Percentiles rank a stretch among this genome's conserved stretches.
Evolutionary conservation across 1,139 yeast species (phyloP).

Genomic region (Diutina neorugosa): DNA sequence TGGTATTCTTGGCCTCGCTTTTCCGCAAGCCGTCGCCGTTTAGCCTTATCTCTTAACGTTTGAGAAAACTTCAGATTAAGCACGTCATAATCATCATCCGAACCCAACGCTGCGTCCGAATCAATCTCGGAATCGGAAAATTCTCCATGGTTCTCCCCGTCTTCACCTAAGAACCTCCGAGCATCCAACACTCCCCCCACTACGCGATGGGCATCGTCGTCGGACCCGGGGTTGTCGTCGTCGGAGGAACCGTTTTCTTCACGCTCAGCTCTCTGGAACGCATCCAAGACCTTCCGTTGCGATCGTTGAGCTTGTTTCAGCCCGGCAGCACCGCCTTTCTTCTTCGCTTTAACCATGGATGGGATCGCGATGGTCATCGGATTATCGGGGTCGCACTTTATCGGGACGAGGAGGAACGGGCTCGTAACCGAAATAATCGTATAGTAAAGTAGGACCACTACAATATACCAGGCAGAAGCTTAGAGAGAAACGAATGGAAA

Average conservation of each 20-base stretch:
- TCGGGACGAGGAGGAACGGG: too few relatives aligned
- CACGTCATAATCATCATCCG: constrained; percentile 64
- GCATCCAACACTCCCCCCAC: neutral
- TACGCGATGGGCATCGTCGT: neutral
- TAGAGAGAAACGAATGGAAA: too few relatives aligned
- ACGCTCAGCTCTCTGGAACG: constrained; percentile 34
- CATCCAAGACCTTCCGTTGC: constrained; percentile 24
- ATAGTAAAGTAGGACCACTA: too few relatives aligned
- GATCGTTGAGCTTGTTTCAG: neutral
- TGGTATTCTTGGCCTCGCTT: constrained; percentile 14
- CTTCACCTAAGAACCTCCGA: neutral
- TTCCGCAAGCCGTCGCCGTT: constrained; percentile 10
- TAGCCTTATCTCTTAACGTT: constrained; percentile 43
- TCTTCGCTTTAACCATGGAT: too few relatives aligned
- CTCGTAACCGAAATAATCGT: too few relatives aligned
- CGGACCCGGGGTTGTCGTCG: constrained; percentile 7
- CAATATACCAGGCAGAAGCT: too few relatives aligned
- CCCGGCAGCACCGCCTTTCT: neutral
- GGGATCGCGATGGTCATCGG: neutral
- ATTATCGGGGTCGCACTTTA: neutral
- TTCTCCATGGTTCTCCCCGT: constrained; percentile 12
- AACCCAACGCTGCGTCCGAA: constrained; percentile 67
- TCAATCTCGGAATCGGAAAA: constrained; percentile 59
- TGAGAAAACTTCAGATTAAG: constrained; percentile 58
- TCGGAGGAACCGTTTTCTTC: constrained; percentile 10